phyloP scores from a whole-genome alignment of 1,284 basidiomycete genomes.

The Ceratobasidium sp. region DNA sequence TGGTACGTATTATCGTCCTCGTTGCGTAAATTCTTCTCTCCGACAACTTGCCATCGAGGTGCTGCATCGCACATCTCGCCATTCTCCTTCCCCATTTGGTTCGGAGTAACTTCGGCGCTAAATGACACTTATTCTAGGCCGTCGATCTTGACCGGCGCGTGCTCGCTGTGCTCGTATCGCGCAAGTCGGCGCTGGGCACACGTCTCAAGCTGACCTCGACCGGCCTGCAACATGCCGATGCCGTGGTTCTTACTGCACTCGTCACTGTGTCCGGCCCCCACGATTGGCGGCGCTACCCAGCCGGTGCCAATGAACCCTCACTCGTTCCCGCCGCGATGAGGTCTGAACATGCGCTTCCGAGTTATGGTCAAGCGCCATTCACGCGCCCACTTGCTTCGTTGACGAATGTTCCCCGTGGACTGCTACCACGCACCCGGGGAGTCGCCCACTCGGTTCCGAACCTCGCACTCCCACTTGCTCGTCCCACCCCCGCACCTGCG shows the following conservation, averaged over 20 bases:
- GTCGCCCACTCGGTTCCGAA: conserved; percentile 13
- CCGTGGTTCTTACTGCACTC: conserved; percentile 22
- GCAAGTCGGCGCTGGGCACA: conserved; percentile 34
- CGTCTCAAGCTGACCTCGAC: conserved; percentile 30
- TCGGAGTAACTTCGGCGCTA: conserved; percentile 19
- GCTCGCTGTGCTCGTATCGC: conserved; percentile 22
- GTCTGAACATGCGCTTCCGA: conserved; percentile 30
- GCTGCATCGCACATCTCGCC: too few relatives aligned
- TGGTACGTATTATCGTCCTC: conserved; percentile 12
- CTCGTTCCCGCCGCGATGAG: background rate
- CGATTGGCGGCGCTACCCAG: conserved; percentile 25
- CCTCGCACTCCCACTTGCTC: background rate
- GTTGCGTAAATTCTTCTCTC: background rate
- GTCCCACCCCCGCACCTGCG: background rate
- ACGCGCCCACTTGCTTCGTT: conserved; percentile 32
- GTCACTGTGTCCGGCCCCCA: conserved; percentile 25
- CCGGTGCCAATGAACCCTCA: background rate
- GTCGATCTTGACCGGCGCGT: conserved; percentile 36
- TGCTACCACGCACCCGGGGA: background rate
- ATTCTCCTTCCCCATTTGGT: conserved; percentile 3
- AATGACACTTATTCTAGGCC: conserved; percentile 1
- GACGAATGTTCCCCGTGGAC: background rate
- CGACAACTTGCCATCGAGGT: background rate
- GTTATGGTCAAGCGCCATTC: conserved; percentile 27
- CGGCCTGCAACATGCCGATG: conserved; percentile 23